Percentiles rank a stretch among this genome's conserved stretches.
Evolutionary conservation across 1,284 basidiomycete species (phyloP).

Genomic region (Apiotrichum brassicae): DNA sequence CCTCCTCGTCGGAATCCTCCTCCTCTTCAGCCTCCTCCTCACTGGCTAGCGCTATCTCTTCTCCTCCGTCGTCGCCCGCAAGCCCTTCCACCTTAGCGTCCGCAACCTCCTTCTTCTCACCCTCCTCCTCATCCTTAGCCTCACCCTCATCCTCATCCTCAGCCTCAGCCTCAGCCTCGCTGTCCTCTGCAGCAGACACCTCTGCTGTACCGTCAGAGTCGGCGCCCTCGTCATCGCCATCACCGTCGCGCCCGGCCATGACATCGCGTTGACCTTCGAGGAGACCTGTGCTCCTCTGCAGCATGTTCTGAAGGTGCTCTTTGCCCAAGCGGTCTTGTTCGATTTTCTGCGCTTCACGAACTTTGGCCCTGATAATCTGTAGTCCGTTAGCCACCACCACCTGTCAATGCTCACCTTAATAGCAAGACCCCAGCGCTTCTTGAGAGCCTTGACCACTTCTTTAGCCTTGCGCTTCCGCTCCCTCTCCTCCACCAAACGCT

Average conservation of each 20-base stretch:
- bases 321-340: slow-evolving; percentile 66
- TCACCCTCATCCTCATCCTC: slow-evolving; percentile 26
- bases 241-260: slow-evolving; percentile 48
- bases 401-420: slow-evolving; percentile 61
- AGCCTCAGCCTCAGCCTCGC: slow-evolving; percentile 40
- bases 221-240: slow-evolving; percentile 22
- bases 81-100: slow-evolving; percentile 17
- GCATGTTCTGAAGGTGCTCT: slow-evolving; percentile 80
- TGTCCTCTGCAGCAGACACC: slow-evolving; percentile 30
- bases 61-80: slow-evolving; percentile 21
- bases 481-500: slow-evolving; percentile 60
- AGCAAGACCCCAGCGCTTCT: slow-evolving; percentile 74
- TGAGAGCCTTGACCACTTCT: slow-evolving; percentile 58
- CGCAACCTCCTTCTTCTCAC: slow-evolving; percentile 23
- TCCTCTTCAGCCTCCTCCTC: slow-evolving; percentile 21
- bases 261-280: slow-evolving; percentile 75
- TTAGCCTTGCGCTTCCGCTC: slow-evolving; percentile 64
- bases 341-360: slow-evolving; percentile 54
- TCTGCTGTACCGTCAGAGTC: slow-evolving; percentile 28
- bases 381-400: neutral
- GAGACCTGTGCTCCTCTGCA: slow-evolving; percentile 82
- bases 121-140: slow-evolving; percentile 29
- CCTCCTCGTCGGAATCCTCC: neutral
- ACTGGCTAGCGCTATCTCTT: slow-evolving; percentile 10
- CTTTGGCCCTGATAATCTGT: slow-evolving; percentile 62